Base-by-base conservation (phyloP, 2,329 filamentous ascomycete species). In the Falciphora oryzae region DNA sequence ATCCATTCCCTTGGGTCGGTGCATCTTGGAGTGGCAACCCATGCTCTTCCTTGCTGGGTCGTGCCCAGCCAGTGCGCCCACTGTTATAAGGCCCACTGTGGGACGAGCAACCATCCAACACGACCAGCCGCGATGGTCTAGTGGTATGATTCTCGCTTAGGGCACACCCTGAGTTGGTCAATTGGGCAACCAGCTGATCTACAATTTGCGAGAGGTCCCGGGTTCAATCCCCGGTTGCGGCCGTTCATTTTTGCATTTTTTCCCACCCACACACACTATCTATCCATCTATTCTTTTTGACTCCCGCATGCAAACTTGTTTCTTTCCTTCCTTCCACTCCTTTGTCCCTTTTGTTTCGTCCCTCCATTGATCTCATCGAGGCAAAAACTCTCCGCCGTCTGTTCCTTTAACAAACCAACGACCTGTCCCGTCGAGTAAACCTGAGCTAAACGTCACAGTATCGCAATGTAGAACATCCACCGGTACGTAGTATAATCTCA, bases 131-230 rank as follows among this genome's bases (percentile, higher is more conserved):
- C 56, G 27, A 8, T 79, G 70, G 1, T 85, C 81, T 84, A 84
- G 83, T 81, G 83, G 82, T 84, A 85, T 85, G 81, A 84, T 85
- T 84, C 82, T 83, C 81, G 82, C 83, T 85, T 84, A 85, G 83
- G 82, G 82, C 75, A 22, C 58, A 60, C 58, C 58, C 58, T 60
- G 58, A 60, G 44, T 53, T n/a, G 44, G 14, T 53, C 44, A 7
- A 14, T 18, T 53, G 44, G 44, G 22, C 18, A 53, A n/a, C 44
- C 22, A 53, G 10, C 3, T n/a, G 44, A 53, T 31, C n/a, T 10
- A 32, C 14, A 60, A 31, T 60, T 60, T 60, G 58, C 58, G 58
- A 60, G 58, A 60, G 58, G 58, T 60, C 58, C 58, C 58, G 27
- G 58, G 58, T 60, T 60, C 58, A 60, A 60, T 60, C 58, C 58